Conservation (phyloP, 2,329 filamentous ascomycete species). For the Apiospora hydei region DNA sequence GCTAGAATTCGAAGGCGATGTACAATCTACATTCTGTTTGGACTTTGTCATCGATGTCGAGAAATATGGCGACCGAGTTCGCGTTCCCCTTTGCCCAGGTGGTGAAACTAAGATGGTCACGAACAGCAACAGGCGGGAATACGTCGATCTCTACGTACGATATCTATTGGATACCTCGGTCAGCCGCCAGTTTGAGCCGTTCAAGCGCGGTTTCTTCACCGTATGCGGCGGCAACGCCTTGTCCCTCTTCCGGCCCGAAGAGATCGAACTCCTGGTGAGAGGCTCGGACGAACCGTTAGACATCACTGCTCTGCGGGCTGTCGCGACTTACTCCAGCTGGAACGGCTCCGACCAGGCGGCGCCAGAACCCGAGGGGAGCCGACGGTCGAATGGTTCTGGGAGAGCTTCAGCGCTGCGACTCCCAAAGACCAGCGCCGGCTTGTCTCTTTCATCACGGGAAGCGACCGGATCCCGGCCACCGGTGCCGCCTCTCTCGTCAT, state of each 20-base stretch:
- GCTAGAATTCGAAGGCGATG: conserved; percentile 84
- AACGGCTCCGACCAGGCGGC: conserved; percentile 23
- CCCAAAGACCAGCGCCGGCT: conserved; percentile 78
- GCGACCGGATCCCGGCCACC: conserved; percentile 88
- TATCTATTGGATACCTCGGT: conserved; percentile 82
- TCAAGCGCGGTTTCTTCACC: conserved; percentile 92
- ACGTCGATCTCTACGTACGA: conserved; percentile 83
- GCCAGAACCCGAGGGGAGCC: conserved; percentile 65
- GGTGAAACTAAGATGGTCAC: conserved; percentile 81
- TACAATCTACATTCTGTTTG: conserved; percentile 79
- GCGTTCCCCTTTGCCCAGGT: conserved; percentile 75
- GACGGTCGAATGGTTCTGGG: conserved; percentile 88
- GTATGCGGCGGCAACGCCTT: conserved; percentile 90
- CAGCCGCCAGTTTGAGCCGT: conserved; percentile 85
- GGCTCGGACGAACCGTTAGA: conserved; percentile 87
- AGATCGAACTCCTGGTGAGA: conserved; percentile 86
- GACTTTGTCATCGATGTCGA: conserved; percentile 83
- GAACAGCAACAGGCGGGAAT: conserved; percentile 84
- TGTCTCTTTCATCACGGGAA: conserved; percentile 87
- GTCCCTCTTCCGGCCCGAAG: conserved; percentile 86
- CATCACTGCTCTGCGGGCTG: conserved; percentile 75
- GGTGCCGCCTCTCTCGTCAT: conserved; percentile 81
- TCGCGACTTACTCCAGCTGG: conserved; percentile 87
- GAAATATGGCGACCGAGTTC: conserved; percentile 73
- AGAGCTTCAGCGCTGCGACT: conserved; percentile 72